phyloP scores from a whole-genome alignment of 1,139 yeast genomes.

The Geotrichum citri-aurantii region DNA sequence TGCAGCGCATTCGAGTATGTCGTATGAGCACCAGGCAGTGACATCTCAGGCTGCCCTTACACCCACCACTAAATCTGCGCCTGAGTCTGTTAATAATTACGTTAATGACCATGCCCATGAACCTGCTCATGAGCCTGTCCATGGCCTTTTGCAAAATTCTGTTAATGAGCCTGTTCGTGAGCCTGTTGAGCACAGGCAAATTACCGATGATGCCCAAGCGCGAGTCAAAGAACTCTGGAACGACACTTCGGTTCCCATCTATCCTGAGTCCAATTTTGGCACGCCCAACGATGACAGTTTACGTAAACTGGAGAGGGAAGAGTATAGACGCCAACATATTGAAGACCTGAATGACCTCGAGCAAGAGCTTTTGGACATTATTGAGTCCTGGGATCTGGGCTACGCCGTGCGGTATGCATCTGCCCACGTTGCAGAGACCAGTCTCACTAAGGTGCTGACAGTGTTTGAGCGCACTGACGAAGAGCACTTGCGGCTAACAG shows the following conservation, averaged over 20 bases:
- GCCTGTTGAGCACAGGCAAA: neutral
- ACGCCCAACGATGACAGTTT: neutral
- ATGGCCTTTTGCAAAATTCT: neutral
- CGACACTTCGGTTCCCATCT: neutral
- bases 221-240: neutral
- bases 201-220: neutral
- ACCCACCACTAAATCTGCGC: neutral
- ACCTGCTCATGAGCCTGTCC: neutral
- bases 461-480: slow-evolving; percentile 7
- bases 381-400: slow-evolving; percentile 11
- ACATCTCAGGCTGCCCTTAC: neutral
- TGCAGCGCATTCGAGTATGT: neutral
- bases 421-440: slow-evolving; percentile 7
- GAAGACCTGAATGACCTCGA: slow-evolving; percentile 7
- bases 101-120: neutral
- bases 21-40: neutral
- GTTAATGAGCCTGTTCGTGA: neutral
- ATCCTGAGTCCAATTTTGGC: neutral
- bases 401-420: slow-evolving; percentile 16
- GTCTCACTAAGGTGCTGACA: slow-evolving; percentile 13
- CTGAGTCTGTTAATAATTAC: neutral
- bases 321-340: neutral
- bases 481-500: neutral
- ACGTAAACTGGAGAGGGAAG: neutral
- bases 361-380: slow-evolving; percentile 7